These are phyloP conservation scores for Venturia oleaginea DNA, from an alignment of 2,329 filamentous ascomycete species.

Conservation along the genomic window DNA sequence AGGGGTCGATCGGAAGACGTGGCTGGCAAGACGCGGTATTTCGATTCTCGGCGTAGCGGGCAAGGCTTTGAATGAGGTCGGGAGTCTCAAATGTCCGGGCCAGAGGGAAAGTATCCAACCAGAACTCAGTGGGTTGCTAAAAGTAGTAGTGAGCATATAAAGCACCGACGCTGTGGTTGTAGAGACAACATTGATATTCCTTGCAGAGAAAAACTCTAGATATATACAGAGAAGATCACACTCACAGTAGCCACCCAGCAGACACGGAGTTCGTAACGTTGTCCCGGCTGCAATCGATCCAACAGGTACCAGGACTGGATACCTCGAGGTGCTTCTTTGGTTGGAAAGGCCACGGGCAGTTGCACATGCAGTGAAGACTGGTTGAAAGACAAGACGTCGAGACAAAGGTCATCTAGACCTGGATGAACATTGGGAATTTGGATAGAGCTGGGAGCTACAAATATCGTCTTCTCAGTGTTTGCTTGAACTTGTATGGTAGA, in stretches of 20 bases:
- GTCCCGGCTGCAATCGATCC: slow-evolving; percentile 56
- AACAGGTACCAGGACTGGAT: slow-evolving; percentile 71
- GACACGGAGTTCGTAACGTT: slow-evolving; percentile 81
- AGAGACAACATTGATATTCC: not conserved
- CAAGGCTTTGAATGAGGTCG: slow-evolving; percentile 56
- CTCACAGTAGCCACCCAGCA: slow-evolving; percentile 91
- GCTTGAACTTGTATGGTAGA: slow-evolving; percentile 35
- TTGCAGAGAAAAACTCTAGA: not conserved
- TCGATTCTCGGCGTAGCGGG: slow-evolving; percentile 48
- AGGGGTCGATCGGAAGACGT: slow-evolving; percentile 14
- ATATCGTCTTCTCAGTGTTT: slow-evolving; percentile 89
- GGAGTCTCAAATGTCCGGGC: slow-evolving; percentile 52
- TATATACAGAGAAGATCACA: slow-evolving; percentile 18
- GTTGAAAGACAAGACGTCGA: slow-evolving; percentile 55
- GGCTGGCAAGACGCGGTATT: slow-evolving; percentile 27
- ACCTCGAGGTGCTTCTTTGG: slow-evolving; percentile 43
- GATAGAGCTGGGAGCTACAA: slow-evolving; percentile 58
- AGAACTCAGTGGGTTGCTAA: slow-evolving; percentile 80
- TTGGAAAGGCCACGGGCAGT: slow-evolving; percentile 61
- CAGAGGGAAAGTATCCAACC: slow-evolving; percentile 55
- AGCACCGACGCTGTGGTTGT: not conserved
- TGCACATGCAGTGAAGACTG: slow-evolving; percentile 49
- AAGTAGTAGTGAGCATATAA: slow-evolving; percentile 5
- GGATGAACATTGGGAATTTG: slow-evolving; percentile 47
- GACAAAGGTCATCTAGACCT: slow-evolving; percentile 48